Evolutionary conservation across 257 asterid species (phyloP), one percentile per base, ranked within the genome.

Genomic region (Coffea canephora): DNA sequence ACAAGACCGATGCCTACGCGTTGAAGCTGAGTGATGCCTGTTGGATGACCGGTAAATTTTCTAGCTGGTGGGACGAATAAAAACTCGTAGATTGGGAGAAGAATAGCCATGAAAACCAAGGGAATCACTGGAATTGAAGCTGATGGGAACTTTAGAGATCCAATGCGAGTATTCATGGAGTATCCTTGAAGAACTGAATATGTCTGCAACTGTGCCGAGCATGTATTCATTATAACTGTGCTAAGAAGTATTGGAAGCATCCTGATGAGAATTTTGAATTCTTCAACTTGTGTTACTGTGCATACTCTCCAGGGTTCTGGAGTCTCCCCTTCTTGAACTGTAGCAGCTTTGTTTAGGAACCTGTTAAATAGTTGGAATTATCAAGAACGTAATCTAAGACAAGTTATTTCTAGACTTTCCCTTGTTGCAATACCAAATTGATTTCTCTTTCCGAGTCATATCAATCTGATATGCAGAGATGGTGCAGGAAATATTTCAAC

Each of bases 251-350:
- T 85, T 18, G 93, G 91, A 5, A 89, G 80, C 88, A 87, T 85
- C 76, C 90, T 73, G 52, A 81, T 73, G 46, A 89, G 84, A 25
- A 87, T 86, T 81, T 89, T 89, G 43, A 87, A 85, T 80, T 87
- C 88, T 84, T 89, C 93, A 11, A 87, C 91, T 83, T 87, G 88
- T 75, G 90, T 84, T 62, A 89, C 79, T 16, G 91, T 84, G 87
- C 89, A 87, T 3, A 78, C 77, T 84, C 68, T 75, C 73, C 82
- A 31, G 4, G 79, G 74, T 46, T 43, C 61, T 54, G 71, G 41
- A 52, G 23, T 15, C 23, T 12, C n/a, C 48, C 75, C 75, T 41
- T 68, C 52, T 67, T 59, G 75, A 34, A 66, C 74, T 50, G 61
- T 77, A 27, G 89, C 89, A 59, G 89, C 91, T 65, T 87, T 86